Base-by-base conservation (phyloP, 257 asterid species). In the Ophiorrhiza pumila region DNA sequence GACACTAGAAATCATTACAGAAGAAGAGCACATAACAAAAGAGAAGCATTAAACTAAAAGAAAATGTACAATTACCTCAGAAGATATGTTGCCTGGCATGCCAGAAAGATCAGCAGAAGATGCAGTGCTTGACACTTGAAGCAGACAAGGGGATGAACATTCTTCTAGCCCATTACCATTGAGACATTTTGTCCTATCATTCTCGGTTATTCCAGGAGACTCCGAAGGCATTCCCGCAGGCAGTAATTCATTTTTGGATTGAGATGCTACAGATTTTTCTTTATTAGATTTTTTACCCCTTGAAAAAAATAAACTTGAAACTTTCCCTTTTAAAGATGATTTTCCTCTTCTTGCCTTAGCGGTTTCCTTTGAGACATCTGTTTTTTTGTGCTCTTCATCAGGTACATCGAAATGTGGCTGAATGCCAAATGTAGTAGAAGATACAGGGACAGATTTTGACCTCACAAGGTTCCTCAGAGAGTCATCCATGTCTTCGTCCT, bases 401-500 rank as follows among this genome's bases (percentile, higher is more conserved):
- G 83, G 62, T 75, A 66, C 42, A 12, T 82, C 82, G n/a, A 73
- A 72, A 68, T 72, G 80, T 68, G 81, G 76, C 77, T 81, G 82
- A 39, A 79, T 75, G 63, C 86, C 94, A 34, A 80, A 83, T 71
- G 71, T 83, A 7, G 85, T 78, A 35, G 95, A 86, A 69, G 93
- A 88, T 73, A 86, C 92, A 56, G 99, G 99, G 56, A 90, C 82
- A 77, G 97, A 94, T 81, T 94, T 94, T 32, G 97, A 91, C 84
- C 97, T 86, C 71, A 73, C 76, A 50, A 94, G 90, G 72, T 84
- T 90, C 83, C 85, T 75, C 23, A 90, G 81, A 45, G 93, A 82
- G 73, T 78, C 69, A 77, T 83, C 82, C 49, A 69, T 57, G 60
- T 18, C 65, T 72, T 80, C 85, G 53, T 73, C 79, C 56, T 75